A percentile compares a stretch with the other conserved stretches of the same genome.
Conservation (phyloP, 2,329 filamentous ascomycete species). For the Ustilaginoidea virens region DNA sequence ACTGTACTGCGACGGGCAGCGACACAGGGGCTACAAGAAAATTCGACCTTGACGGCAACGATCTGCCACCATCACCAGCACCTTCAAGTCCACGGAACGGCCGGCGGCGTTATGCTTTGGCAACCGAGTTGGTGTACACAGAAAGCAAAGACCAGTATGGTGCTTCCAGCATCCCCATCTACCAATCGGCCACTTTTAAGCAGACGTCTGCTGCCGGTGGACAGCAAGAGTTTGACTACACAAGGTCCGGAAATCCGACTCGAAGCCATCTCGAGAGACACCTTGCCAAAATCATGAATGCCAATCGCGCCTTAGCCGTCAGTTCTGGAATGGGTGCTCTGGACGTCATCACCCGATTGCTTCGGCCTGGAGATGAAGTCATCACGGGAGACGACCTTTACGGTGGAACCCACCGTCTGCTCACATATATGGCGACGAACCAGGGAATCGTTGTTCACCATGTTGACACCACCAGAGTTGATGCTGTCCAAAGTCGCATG, state of each 20-base stretch:
- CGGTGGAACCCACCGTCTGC: slow-evolving; percentile 81
- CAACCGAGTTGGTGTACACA: slow-evolving; percentile 92
- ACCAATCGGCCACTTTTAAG: slow-evolving; percentile 98
- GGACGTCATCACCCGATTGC: slow-evolving; percentile 84
- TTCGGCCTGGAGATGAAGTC: slow-evolving; percentile 89
- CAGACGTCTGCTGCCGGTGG: slow-evolving; percentile 68
- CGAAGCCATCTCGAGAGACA: slow-evolving; percentile 92
- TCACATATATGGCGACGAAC: slow-evolving; percentile 82
- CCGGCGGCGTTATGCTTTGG: slow-evolving; percentile 72
- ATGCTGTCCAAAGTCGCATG: slow-evolving; percentile 53
- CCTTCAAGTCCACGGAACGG: slow-evolving; percentile 81
- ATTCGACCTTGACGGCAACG: slow-evolving; percentile 68
- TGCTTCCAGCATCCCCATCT: slow-evolving; percentile 89
- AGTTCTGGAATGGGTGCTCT: slow-evolving; percentile 95
- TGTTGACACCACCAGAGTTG: slow-evolving; percentile 76
- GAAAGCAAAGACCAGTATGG: slow-evolving; percentile 96
- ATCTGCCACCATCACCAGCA: slow-evolving; percentile 80
- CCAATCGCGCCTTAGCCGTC: slow-evolving; percentile 77
- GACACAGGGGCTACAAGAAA: slow-evolving; percentile 23
- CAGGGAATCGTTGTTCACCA: slow-evolving; percentile 90
- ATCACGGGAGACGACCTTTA: slow-evolving; percentile 95
- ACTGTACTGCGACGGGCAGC: not conserved
- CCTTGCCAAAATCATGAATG: slow-evolving; percentile 97
- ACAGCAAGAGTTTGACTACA: slow-evolving; percentile 90
- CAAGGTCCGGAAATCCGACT: slow-evolving; percentile 91